Evolutionary conservation across 768 basidiomycete genomes (phyloP).

Genomic region (Amanita pseudoporphyria): DNA sequence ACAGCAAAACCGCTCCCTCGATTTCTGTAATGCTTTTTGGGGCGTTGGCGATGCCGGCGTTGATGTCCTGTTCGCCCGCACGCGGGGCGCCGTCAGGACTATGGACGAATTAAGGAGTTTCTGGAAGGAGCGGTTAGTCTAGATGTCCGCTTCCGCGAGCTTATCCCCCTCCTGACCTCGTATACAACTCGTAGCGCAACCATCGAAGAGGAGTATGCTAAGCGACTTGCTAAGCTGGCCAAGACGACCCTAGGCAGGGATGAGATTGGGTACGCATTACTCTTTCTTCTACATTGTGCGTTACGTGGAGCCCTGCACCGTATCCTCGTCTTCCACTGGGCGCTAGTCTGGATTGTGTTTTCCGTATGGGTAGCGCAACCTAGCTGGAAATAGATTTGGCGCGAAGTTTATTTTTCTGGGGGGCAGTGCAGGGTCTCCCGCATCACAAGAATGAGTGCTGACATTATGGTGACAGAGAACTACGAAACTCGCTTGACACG

Average conservation of each 20-base stretch:
- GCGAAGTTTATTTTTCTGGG: not conserved
- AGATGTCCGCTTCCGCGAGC: not conserved
- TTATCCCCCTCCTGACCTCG: constrained; percentile 6
- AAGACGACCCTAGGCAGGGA: constrained; percentile 73
- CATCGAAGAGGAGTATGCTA: constrained; percentile 96
- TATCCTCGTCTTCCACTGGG: not conserved
- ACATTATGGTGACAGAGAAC: constrained; percentile 42
- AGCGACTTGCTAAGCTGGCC: constrained; percentile 69
- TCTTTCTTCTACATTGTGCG: not conserved
- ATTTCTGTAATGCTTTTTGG: constrained; percentile 99
- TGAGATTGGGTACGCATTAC: constrained; percentile 79
- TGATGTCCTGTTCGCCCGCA: constrained; percentile 82
- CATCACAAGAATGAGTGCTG: not conserved
- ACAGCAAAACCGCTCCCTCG: constrained; percentile 43
- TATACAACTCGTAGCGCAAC: constrained; percentile 41
- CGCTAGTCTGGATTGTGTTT: not conserved
- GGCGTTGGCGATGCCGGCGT: constrained; percentile 78
- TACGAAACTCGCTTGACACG: constrained; percentile 73
- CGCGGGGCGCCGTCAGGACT: constrained; percentile 78
- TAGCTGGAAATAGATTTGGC: not conserved
- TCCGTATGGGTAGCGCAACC: not conserved
- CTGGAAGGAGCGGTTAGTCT: constrained; percentile 87
- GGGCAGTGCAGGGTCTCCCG: not conserved
- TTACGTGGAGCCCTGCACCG: not conserved
- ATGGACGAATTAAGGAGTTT: constrained; percentile 82